These are phyloP conservation scores for Eucalyptus viminalis DNA, from an alignment of 345 rosid species.

Conservation along the genomic window DNA sequence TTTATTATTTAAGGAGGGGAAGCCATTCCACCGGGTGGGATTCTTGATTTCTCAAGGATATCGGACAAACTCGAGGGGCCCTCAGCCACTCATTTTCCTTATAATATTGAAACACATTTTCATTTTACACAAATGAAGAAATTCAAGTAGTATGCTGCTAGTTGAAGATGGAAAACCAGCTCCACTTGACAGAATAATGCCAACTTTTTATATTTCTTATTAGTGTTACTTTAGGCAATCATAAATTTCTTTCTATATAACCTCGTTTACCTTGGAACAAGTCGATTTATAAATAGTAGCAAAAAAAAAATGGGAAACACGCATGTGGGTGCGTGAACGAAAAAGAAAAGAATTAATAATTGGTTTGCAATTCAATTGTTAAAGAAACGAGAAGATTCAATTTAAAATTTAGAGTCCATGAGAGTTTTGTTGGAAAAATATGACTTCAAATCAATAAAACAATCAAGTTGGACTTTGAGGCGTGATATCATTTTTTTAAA, in stretches of 20 bases:
- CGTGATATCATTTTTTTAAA: accelerated
- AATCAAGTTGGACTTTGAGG: accelerated
- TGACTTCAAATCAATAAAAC: too few relatives aligned
- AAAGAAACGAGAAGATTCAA: neutral
- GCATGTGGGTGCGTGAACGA: too few relatives aligned
- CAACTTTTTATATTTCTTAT: neutral
- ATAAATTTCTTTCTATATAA: neutral
- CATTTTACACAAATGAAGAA: neutral
- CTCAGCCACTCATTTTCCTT: neutral
- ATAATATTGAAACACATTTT: neutral
- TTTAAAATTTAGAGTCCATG: neutral
- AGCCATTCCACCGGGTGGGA: neutral
- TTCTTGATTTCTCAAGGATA: neutral
- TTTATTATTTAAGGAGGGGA: neutral
- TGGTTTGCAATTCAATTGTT: neutral
- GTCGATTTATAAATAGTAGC: neutral
- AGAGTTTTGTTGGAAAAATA: neutral
- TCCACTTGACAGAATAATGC: neutral
- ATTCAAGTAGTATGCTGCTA: neutral
- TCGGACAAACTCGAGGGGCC: neutral
- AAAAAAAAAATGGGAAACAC: neutral
- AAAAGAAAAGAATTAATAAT: neutral
- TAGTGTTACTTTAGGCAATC: neutral
- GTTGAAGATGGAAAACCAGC: neutral
- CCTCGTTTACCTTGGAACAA: neutral